Evolutionary conservation across 768 basidiomycete genomes (phyloP).

Genomic region (Macrolepiota fuliginosa): DNA sequence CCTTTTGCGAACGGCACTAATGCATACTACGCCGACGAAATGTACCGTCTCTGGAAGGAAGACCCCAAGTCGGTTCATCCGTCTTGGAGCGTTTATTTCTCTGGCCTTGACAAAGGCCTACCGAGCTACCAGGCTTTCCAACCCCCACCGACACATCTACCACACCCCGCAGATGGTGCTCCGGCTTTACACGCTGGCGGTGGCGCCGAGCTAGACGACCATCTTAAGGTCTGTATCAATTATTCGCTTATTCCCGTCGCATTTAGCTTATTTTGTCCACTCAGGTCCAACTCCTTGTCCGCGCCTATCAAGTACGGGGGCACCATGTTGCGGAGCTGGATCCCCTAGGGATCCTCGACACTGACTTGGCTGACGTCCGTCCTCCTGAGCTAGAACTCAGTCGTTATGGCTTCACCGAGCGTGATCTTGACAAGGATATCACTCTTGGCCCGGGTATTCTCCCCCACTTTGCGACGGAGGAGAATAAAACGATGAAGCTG

Average conservation of each 20-base stretch:
- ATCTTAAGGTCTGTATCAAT: slow-evolving; percentile 71
- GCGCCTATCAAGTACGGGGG: slow-evolving; percentile 98
- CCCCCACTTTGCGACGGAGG: slow-evolving; percentile 89
- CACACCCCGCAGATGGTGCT: slow-evolving; percentile 74
- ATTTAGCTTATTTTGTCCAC: slow-evolving; percentile 1
- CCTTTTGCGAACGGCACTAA: slow-evolving; percentile 93
- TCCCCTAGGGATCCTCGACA: slow-evolving; percentile 89
- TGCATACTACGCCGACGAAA: slow-evolving; percentile 93
- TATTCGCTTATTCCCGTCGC: slow-evolving; percentile 3
- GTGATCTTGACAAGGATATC: slow-evolving; percentile 93
- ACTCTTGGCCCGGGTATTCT: slow-evolving; percentile 94
- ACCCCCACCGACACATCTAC: slow-evolving; percentile 71
- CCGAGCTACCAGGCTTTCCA: slow-evolving; percentile 79
- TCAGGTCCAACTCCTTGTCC: slow-evolving; percentile 94
- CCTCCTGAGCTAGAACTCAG: slow-evolving; percentile 93
- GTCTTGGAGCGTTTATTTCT: slow-evolving; percentile 95
- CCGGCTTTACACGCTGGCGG: slow-evolving; percentile 68
- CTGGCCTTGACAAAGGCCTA: slow-evolving; percentile 87
- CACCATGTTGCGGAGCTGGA: slow-evolving; percentile 96
- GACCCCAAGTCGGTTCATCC: slow-evolving; percentile 91
- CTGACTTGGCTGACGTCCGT: slow-evolving; percentile 74
- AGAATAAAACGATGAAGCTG: slow-evolving; percentile 83
- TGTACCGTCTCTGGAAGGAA: slow-evolving; percentile 91
- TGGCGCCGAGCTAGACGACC: slow-evolving; percentile 84
- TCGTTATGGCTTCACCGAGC: slow-evolving; percentile 93